phyloP scores from a whole-genome alignment of 2,329 filamentous ascomycete genomes.

The Didymella pomorum region DNA sequence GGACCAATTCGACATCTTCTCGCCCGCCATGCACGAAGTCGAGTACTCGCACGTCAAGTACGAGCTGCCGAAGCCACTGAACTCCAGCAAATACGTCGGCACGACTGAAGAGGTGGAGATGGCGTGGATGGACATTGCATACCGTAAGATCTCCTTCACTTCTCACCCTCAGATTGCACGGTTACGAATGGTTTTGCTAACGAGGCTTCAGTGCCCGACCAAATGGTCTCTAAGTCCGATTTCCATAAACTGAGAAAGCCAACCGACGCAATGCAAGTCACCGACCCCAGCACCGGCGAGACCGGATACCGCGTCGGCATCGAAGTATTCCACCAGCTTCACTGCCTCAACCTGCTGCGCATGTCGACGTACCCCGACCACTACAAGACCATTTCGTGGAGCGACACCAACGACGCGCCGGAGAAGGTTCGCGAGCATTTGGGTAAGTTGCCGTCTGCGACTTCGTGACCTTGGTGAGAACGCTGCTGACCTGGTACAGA shows the following conservation, averaged over 20 bases:
- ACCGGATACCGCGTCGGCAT: slow-evolving; percentile 67
- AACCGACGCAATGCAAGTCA: slow-evolving; percentile 62
- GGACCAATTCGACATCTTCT: slow-evolving; percentile 45
- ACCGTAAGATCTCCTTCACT: no score
- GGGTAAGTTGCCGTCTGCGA: no score
- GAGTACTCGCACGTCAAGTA: slow-evolving; percentile 41
- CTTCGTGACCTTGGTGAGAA: no score
- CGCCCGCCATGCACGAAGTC: slow-evolving; percentile 42
- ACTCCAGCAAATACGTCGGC: slow-evolving; percentile 59
- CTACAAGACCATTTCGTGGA: slow-evolving; percentile 40
- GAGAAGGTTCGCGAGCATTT: slow-evolving; percentile 38
- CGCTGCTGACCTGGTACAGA: no score
- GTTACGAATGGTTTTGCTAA: slow-evolving; percentile 26
- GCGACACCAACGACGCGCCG: slow-evolving; percentile 42
- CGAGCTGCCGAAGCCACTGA: slow-evolving; percentile 38
- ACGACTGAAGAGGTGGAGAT: slow-evolving; percentile 64
- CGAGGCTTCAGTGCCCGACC: slow-evolving; percentile 62
- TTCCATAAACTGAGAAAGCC: slow-evolving; percentile 63
- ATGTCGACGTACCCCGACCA: slow-evolving; percentile 47
- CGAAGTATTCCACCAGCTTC: slow-evolving; percentile 64
- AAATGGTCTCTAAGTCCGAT: slow-evolving; percentile 65
- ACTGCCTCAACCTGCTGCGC: slow-evolving; percentile 48
- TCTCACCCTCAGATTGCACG: no score
- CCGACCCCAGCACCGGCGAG: slow-evolving; percentile 63
- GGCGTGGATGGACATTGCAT: slow-evolving; percentile 65